Conservation (phyloP, 2,329 filamentous ascomycete genomes). For the Verticillium isaacii region DNA sequence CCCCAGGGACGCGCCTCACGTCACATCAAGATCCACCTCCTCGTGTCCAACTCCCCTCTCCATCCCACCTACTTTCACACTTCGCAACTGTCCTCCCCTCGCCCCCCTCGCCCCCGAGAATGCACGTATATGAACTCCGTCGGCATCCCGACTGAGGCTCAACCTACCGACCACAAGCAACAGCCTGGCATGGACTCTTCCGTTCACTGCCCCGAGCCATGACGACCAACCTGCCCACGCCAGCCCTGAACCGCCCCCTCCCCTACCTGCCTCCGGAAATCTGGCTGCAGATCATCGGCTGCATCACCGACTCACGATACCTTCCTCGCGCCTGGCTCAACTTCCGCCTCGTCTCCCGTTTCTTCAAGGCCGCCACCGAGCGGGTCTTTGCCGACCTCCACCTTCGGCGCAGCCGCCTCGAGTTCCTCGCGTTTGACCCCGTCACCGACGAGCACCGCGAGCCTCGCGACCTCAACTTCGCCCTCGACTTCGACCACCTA, state of each 20-base stretch:
- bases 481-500: slow-evolving; percentile 4
- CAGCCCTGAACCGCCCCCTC: background rate
- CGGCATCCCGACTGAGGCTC: background rate
- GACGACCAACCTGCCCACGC: background rate
- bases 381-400: slow-evolving; percentile 8
- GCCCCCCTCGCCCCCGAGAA: background rate
- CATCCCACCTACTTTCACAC: background rate
- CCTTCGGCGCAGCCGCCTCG: slow-evolving; percentile 7
- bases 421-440: slow-evolving; percentile 5
- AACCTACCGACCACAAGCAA: background rate
- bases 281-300: slow-evolving; percentile 9
- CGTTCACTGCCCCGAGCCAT: background rate
- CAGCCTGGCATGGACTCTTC: background rate
- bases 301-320: slow-evolving; percentile 10
- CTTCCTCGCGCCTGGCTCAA: slow-evolving; percentile 11
- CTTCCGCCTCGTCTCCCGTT: slow-evolving; percentile 10
- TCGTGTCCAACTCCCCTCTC: background rate
- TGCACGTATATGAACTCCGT: background rate
- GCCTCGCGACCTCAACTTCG: slow-evolving; percentile 2
- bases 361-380: slow-evolving; percentile 10
- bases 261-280: slow-evolving; percentile 10
- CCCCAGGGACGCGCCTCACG: background rate
- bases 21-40: background rate
- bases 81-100: background rate
- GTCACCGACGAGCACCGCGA: background rate